Evolutionary conservation across 768 basidiomycete genomes (phyloP).

Genomic region (Lyophyllum shimeji): DNA sequence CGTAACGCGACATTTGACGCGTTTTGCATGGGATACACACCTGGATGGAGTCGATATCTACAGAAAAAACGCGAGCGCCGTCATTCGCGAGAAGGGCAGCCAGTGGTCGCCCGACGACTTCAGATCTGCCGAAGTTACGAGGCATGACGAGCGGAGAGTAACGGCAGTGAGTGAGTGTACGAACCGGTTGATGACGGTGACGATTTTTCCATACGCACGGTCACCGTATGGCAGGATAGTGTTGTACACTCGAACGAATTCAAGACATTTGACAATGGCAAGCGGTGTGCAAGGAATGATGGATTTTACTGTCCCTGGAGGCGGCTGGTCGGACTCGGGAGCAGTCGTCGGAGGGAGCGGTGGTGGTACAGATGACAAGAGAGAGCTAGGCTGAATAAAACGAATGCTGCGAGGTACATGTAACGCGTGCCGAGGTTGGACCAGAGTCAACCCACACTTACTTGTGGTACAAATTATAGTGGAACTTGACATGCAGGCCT

Average conservation of each 20-base stretch:
- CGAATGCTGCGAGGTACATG: slow-evolving; percentile 67
- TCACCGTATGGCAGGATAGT: slow-evolving; percentile 90
- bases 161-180: slow-evolving; percentile 1
- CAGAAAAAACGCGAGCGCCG: slow-evolving; percentile 92
- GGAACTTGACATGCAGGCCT: slow-evolving; percentile 94
- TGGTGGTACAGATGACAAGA: slow-evolving; percentile 49
- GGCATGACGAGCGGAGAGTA: not conserved
- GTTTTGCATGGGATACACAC: slow-evolving; percentile 27
- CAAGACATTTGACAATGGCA: slow-evolving; percentile 94
- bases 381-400: slow-evolving; percentile 78
- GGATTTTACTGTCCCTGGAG: slow-evolving; percentile 88
- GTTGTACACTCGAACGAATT: slow-evolving; percentile 92
- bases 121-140: slow-evolving; percentile 59
- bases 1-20: not conserved
- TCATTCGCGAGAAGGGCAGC: slow-evolving; percentile 95
- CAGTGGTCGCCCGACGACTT: slow-evolving; percentile 96
- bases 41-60: slow-evolving; percentile 94
- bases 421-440: not conserved
- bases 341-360: slow-evolving; percentile 28
- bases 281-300: slow-evolving; percentile 97
- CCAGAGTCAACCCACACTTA: slow-evolving; percentile 31
- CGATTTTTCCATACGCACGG: slow-evolving; percentile 87
- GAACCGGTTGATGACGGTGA: slow-evolving; percentile 94
- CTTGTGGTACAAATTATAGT: slow-evolving; percentile 96
- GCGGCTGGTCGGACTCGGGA: slow-evolving; percentile 59